Evolutionary conservation across 2,329 filamentous ascomycete genomes (phyloP), one percentile per base, ranked within the genome.

Genomic region (Cryoendolithus antarcticus): DNA sequence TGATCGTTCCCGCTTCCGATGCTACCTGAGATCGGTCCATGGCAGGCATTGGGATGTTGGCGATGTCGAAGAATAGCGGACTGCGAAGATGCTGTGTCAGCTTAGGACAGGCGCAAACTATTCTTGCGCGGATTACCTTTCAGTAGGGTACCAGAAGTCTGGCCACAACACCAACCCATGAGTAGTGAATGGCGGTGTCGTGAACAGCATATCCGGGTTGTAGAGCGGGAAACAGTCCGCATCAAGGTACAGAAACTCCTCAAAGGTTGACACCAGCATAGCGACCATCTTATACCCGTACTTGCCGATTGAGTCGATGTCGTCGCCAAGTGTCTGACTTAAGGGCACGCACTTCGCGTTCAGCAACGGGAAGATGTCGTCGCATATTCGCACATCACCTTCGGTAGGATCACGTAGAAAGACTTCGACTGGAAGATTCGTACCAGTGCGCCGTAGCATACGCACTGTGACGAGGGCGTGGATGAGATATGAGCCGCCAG

Each of bases 131-230:
- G 55, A 54, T 21, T 21, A 21, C 0, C 62, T 63, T 15, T 58
- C 49, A 4, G 62, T 61, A 4, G 58, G 53, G 2, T 48, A 51
- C 65, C 64, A 67, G 47, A 64, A 66, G 48, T 70, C 66, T 0
- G 64, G 65, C 66, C 66, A 70, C 5, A 59, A 60, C 6, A 69
- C 52, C 42, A 71, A 53, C 2, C 62, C 59, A 2, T 43, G 58
- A 2, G 57, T 52, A 4, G 45, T 50, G 50, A 68, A 71, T 0
- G 65, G 62, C 11, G 64, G 57, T 4, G 50, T 48, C 1, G 41
- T 44, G 46, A 71, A 67, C 1, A 70, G 49, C 3, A 33, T 33
- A n/a, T 46, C 35, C 31, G 31, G 31, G 9, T 63, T 60, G 1
- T 66, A 0, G 65, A 65, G 9, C 19, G 19, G 19, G 19, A 21